A percentile compares a stretch with the other conserved stretches of the same genome.
phyloP scores from a whole-genome alignment of 2,329 filamentous ascomycete species.

The Hawksworthiomyces lignivorus region DNA sequence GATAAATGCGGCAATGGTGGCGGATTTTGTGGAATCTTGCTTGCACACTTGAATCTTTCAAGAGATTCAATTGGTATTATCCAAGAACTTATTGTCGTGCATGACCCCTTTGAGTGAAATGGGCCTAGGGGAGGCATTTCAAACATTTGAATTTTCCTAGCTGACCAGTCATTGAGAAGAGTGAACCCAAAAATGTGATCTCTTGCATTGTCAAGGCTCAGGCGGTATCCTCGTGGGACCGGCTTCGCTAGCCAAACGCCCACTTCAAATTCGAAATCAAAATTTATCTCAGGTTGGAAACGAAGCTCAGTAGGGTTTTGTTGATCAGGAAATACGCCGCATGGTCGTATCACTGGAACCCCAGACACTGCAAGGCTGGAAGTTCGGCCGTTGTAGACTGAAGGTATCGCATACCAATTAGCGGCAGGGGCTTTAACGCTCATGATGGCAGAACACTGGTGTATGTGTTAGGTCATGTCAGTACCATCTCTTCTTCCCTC shows the following conservation, averaged over 20 bases:
- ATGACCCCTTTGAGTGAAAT: background rate
- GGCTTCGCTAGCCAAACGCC: background rate
- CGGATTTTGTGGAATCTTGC: background rate
- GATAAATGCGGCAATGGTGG: background rate
- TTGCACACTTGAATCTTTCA: background rate
- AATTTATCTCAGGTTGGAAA: background rate
- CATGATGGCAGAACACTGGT: background rate
- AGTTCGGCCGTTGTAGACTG: background rate
- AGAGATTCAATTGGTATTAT: background rate
- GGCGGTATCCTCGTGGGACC: background rate
- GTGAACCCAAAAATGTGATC: background rate
- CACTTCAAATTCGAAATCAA: constrained; percentile 1
- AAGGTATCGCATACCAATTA: background rate
- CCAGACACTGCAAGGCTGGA: background rate
- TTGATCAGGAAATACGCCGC: background rate
- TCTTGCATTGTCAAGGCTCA: background rate
- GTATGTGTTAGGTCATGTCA: background rate
- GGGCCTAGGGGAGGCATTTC: background rate
- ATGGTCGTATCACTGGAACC: background rate
- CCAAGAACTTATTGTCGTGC: background rate
- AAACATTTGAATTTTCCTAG: background rate
- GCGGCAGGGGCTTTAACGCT: background rate
- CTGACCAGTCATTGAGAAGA: background rate
- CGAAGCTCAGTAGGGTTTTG: background rate
- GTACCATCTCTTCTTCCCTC: too few species aligned